Evolutionary conservation across 352 stramenopile species (phyloP).

Genomic region (Pythium guiyangense): DNA sequence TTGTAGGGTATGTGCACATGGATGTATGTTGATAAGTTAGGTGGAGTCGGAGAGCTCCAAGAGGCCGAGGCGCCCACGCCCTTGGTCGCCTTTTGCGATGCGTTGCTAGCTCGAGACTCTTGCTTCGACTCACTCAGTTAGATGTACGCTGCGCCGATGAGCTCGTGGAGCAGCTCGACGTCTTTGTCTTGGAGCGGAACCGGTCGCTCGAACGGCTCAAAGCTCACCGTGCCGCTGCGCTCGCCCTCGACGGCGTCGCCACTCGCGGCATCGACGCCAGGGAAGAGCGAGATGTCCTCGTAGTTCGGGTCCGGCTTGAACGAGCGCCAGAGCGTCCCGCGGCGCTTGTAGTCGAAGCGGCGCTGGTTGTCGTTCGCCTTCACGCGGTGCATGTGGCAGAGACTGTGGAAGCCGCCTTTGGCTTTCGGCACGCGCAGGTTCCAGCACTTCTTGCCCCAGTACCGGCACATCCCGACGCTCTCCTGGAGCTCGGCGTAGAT

Average conservation of each 20-base stretch:
- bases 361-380: constrained; percentile 25
- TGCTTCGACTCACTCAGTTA: background rate
- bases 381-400: constrained; percentile 24
- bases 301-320: constrained; percentile 6
- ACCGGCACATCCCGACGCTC: constrained; percentile 12
- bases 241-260: background rate
- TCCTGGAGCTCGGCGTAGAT: constrained; percentile 14
- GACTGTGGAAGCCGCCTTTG: constrained; percentile 22
- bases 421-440: constrained; percentile 18
- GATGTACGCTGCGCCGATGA: constrained; percentile 8
- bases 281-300: constrained; percentile 11
- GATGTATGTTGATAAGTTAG: too few species aligned
- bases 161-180: constrained; percentile 10
- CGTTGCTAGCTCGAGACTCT: background rate
- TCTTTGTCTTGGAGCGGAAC: constrained; percentile 8
- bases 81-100: background rate
- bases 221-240: background rate
- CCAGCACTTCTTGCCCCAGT: constrained; percentile 20
- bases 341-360: constrained; percentile 19
- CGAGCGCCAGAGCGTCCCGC: constrained; percentile 9
- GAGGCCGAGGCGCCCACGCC: too few species aligned
- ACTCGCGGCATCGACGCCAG: background rate
- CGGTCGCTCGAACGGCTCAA: constrained; percentile 11
- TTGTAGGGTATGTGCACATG: too few species aligned
- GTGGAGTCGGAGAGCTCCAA: too few species aligned